Evolutionary conservation across 305 asterid genomes (phyloP).

Genomic region (Monarda citriodora): DNA sequence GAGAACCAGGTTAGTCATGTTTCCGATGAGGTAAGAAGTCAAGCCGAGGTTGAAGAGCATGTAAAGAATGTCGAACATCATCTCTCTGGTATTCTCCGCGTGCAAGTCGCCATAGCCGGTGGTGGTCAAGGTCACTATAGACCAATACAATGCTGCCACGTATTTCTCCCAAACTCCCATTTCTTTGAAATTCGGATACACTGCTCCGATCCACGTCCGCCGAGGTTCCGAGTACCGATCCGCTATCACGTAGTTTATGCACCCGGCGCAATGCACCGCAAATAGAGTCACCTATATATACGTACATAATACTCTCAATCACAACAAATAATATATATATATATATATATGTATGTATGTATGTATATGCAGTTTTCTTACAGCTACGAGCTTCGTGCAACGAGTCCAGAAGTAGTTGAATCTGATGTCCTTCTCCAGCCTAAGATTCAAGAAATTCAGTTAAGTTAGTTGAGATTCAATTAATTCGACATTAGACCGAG

Average conservation of each 20-base stretch:
- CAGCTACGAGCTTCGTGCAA: conserved; percentile 82
- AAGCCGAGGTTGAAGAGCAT: conserved; percentile 91
- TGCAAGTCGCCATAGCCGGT: conserved; percentile 96
- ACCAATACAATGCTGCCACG: conserved; percentile 80
- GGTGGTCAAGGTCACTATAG: conserved; percentile 91
- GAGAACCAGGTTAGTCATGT: conserved; percentile 96
- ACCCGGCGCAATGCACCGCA: conserved; percentile 87
- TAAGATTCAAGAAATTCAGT: no score
- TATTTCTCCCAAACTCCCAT: conserved; percentile 74
- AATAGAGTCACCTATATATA: conserved; percentile 94
- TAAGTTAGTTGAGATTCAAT: no score
- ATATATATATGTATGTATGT: no score
- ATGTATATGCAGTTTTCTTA: no score
- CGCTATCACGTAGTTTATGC: conserved; percentile 81
- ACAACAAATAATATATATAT: no score
- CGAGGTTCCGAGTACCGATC: conserved; percentile 73
- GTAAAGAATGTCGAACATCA: conserved; percentile 79
- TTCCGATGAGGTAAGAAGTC: conserved; percentile 89
- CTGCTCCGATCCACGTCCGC: conserved; percentile 92
- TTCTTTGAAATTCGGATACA: conserved; percentile 69
- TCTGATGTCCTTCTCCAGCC: conserved; percentile 96
- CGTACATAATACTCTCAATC: no score
- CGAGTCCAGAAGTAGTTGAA: conserved; percentile 98
- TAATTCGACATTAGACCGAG: no score
- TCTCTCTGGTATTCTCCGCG: conserved; percentile 85